Conservation (phyloP, 768 basidiomycete genomes). For the Coprinopsis marcescibilis region DNA sequence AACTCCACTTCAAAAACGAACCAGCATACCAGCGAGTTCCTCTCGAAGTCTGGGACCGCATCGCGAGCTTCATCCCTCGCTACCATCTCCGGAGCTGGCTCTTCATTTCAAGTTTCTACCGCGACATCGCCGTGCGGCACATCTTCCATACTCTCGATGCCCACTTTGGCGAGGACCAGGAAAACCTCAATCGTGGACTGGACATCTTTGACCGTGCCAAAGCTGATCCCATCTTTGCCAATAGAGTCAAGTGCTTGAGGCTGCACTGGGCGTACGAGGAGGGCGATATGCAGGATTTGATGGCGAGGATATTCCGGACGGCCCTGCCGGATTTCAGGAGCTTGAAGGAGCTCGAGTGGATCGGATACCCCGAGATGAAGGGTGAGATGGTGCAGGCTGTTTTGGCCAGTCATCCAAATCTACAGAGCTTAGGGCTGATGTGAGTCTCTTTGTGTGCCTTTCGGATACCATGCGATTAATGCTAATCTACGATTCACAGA, state of each 20-base stretch:
- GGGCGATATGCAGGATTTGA: conserved; percentile 59
- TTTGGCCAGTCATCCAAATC: conserved; percentile 44
- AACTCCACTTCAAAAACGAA: conserved; percentile 50
- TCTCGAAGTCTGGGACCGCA: conserved; percentile 62
- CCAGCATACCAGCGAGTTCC: conserved; percentile 60
- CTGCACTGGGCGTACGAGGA: conserved; percentile 69
- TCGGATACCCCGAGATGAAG: conserved; percentile 67
- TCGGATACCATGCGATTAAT: background rate
- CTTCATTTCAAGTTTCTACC: conserved; percentile 56
- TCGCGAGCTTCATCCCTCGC: conserved; percentile 56
- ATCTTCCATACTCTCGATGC: conserved; percentile 66
- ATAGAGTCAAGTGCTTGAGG: conserved; percentile 50
- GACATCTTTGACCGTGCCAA: conserved; percentile 67
- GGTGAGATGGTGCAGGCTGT: conserved; percentile 62
- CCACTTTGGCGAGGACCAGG: conserved; percentile 61
- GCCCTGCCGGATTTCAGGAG: conserved; percentile 59
- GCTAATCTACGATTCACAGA: no score
- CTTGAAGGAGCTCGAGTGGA: conserved; percentile 65
- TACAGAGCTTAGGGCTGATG: conserved; percentile 57
- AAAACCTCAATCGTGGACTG: conserved; percentile 52
- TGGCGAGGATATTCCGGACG: conserved; percentile 58
- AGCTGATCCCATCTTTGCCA: conserved; percentile 54
- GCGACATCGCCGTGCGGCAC: conserved; percentile 56
- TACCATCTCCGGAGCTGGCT: conserved; percentile 68
- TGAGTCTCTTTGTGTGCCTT: background rate